phyloP scores from a whole-genome alignment of 345 rosid genomes.

The Bruguiera gymnorhiza region DNA sequence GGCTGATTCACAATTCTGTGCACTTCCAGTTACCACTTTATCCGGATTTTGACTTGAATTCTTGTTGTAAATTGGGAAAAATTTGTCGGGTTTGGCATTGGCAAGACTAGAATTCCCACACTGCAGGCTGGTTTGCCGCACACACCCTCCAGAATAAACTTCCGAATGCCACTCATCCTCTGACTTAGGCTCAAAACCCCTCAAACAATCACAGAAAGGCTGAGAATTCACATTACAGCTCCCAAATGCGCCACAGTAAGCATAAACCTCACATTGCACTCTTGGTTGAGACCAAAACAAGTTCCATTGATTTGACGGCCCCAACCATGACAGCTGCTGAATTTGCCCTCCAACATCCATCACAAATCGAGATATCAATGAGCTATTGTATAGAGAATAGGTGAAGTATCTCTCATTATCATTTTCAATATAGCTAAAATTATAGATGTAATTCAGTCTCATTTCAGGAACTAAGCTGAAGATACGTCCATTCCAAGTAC shows the following conservation, averaged over 20 bases:
- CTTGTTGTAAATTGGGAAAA: background rate
- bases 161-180: slow-evolving; percentile 17
- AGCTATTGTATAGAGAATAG: slow-evolving; percentile 19
- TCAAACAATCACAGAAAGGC: slow-evolving; percentile 24
- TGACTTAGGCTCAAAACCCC: slow-evolving; percentile 25
- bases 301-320: slow-evolving; percentile 10
- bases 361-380: background rate
- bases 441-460: slow-evolving; percentile 13
- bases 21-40: background rate
- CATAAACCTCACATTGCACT: slow-evolving; percentile 10
- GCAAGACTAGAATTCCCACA: slow-evolving; percentile 15
- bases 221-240: slow-evolving; percentile 7
- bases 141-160: slow-evolving; percentile 25
- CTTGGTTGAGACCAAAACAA: slow-evolving; percentile 24
- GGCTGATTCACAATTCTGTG: slow-evolving; percentile 10
- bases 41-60: background rate
- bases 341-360: slow-evolving; percentile 17
- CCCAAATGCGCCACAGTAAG: slow-evolving; percentile 28
- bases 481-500: slow-evolving; percentile 14
- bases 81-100: background rate
- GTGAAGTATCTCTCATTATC: slow-evolving; percentile 34
- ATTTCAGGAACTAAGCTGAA: slow-evolving; percentile 28
- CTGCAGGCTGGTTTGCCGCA: slow-evolving; percentile 3
- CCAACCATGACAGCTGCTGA: slow-evolving; percentile 16
- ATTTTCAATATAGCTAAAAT: slow-evolving; percentile 16